Evolutionary conservation across 129 eudicot genomes (phyloP).

Genomic region (Flaveria brownii): DNA sequence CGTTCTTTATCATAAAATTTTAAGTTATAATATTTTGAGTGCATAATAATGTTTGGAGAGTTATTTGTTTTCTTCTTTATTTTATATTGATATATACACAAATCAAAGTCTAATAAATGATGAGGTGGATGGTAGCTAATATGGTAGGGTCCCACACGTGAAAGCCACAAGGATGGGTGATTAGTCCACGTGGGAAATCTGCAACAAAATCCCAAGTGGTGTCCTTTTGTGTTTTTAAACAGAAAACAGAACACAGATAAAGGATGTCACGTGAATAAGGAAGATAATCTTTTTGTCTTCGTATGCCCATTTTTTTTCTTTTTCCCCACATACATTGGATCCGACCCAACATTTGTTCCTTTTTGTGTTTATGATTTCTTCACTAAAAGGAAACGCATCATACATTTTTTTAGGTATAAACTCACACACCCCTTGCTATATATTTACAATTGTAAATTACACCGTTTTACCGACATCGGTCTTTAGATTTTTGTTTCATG

Average conservation of each 20-base stretch:
- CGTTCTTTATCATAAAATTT: neutral
- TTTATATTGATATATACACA: neutral
- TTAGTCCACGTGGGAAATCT: slow-evolving; percentile 40
- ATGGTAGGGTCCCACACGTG: slow-evolving; percentile 45
- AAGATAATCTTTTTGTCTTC: slow-evolving; percentile 26
- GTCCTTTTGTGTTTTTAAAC: slow-evolving; percentile 31
- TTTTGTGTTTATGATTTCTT: neutral
- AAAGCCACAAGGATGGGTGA: slow-evolving; percentile 30
- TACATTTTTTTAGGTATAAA: neutral
- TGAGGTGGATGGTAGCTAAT: slow-evolving; percentile 40
- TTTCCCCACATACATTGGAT: slow-evolving; percentile 30
- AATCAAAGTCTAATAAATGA: slow-evolving; percentile 28
- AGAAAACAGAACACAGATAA: slow-evolving; percentile 22
- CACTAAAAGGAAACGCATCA: neutral
- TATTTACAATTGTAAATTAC: too few species aligned
- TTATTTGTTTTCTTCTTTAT: neutral
- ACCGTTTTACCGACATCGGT: too few species aligned
- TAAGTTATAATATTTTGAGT: neutral
- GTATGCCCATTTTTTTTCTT: neutral
- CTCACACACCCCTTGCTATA: too few species aligned
- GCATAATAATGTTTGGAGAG: neutral
- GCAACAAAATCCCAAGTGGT: slow-evolving; percentile 20
- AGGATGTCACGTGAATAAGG: slow-evolving; percentile 29
- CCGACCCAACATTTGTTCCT: neutral
- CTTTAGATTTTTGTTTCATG: too few species aligned